Conservation (phyloP, 2,329 filamentous ascomycete species). For the Chaetomiaceae sp. region DNA sequence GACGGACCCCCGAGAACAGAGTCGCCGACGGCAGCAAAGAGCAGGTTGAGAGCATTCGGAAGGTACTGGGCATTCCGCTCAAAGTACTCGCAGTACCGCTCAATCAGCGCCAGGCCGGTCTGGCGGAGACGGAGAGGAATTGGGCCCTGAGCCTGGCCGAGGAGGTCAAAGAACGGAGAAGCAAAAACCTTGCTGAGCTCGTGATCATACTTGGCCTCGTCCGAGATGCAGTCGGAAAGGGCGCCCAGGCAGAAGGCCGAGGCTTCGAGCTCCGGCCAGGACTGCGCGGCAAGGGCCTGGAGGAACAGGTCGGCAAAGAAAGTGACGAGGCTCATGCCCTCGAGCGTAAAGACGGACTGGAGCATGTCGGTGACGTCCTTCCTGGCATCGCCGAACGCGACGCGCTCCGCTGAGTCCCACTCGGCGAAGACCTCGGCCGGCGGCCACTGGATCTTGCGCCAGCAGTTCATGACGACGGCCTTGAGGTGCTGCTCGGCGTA, state of each 20-base stretch:
- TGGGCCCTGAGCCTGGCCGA: conserved; percentile 44
- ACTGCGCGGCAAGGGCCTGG: conserved; percentile 43
- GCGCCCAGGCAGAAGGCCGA: conserved; percentile 60
- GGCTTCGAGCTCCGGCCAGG: conserved; percentile 59
- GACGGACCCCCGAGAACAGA: conserved; percentile 60
- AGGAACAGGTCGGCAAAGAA: conserved; percentile 55
- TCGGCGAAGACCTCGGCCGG: conserved; percentile 49
- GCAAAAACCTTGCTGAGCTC: conserved; percentile 59
- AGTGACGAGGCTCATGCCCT: conserved; percentile 51
- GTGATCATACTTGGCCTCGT: conserved; percentile 54
- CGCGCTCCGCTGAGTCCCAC: conserved; percentile 67
- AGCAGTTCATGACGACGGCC: conserved; percentile 61
- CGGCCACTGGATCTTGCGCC: conserved; percentile 67
- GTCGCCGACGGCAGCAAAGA: conserved; percentile 66
- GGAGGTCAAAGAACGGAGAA: conserved; percentile 52
- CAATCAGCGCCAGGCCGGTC: conserved; percentile 65
- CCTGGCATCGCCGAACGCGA: conserved; percentile 66
- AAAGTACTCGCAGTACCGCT: conserved; percentile 73
- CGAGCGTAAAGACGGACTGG: conserved; percentile 63
- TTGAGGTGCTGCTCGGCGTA: conserved; percentile 56
- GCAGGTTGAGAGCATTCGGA: conserved; percentile 65
- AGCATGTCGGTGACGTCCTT: conserved; percentile 77
- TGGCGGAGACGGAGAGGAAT: conserved; percentile 62
- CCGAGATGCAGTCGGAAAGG: conserved; percentile 61
- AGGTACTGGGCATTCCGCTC: conserved; percentile 63